Conservation (phyloP, 768 basidiomycete genomes). For the Obba rivulosa region DNA sequence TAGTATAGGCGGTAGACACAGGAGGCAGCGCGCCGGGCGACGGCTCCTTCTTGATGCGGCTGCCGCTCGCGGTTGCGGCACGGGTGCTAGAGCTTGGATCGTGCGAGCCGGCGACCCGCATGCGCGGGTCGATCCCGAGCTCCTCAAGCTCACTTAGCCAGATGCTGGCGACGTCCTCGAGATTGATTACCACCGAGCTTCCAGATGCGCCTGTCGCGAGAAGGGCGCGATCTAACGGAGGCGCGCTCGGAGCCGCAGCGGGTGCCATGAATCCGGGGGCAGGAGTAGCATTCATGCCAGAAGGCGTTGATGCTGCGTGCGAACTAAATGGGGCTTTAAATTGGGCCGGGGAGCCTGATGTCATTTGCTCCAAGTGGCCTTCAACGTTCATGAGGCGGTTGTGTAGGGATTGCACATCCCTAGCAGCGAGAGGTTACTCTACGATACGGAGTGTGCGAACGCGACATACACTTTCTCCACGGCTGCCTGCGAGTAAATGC, state of each 20-base stretch:
- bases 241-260: neutral
- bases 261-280: neutral
- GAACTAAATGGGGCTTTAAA: constrained; percentile 9
- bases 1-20: constrained; percentile 7
- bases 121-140: constrained; percentile 15
- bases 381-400: constrained; percentile 75
- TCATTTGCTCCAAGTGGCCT: constrained; percentile 45
- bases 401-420: constrained; percentile 78
- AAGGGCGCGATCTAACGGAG: constrained; percentile 31
- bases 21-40: constrained; percentile 21
- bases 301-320: constrained; percentile 3
- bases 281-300: neutral
- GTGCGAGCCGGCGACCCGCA: constrained; percentile 11
- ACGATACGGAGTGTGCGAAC: constrained; percentile 2
- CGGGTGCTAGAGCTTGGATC: constrained; percentile 6
- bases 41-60: constrained; percentile 32
- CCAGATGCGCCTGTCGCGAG: constrained; percentile 34
- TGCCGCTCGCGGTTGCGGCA: constrained; percentile 3
- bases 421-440: constrained; percentile 18
- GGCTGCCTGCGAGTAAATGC: constrained; percentile 75
- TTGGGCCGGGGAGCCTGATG: constrained; percentile 9
- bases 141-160: constrained; percentile 56
- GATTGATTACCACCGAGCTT: constrained; percentile 46
- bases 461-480: constrained; percentile 74
- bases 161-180: constrained; percentile 53